Evolutionary conservation across 495 filamentous ascomycete species (phyloP).

Genomic region (Penicillium silybi): DNA sequence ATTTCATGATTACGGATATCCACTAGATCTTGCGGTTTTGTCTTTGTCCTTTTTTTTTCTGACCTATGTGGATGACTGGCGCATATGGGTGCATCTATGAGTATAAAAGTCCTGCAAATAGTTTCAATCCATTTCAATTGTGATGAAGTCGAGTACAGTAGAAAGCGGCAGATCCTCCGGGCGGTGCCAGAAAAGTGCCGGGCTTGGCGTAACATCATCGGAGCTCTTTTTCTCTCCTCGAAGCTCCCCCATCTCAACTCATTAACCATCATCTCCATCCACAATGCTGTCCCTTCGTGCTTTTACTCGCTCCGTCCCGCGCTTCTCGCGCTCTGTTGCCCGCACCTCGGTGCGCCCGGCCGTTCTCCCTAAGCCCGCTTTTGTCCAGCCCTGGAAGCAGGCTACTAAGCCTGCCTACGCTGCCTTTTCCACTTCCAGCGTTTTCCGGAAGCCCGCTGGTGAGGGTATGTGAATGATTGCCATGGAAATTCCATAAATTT

Average conservation of each 20-base stretch:
- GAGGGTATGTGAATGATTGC: slow-evolving; percentile 43
- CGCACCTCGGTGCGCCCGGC: slow-evolving; percentile 47
- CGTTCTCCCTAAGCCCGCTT: slow-evolving; percentile 39
- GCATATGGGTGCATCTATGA: slow-evolving; percentile 20
- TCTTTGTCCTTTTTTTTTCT: slow-evolving; percentile 10
- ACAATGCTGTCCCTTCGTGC: slow-evolving; percentile 76
- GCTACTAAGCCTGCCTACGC: slow-evolving; percentile 53
- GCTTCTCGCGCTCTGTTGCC: slow-evolving; percentile 58
- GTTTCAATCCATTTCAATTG: neutral
- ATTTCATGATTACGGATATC: slow-evolving; percentile 37
- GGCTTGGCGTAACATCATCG: slow-evolving; percentile 43
- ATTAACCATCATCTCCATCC: slow-evolving; percentile 21
- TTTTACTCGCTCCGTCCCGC: slow-evolving; percentile 67
- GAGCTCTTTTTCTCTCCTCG: slow-evolving; percentile 21
- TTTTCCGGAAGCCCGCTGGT: slow-evolving; percentile 52
- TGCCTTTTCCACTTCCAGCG: slow-evolving; percentile 68
- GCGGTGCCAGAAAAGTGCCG: slow-evolving; percentile 14
- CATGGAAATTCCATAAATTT: neutral
- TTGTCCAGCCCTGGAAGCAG: slow-evolving; percentile 49
- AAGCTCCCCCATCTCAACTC: slow-evolving; percentile 16
- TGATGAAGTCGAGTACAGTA: neutral
- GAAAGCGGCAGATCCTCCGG: slow-evolving; percentile 16
- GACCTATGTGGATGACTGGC: slow-evolving; percentile 19
- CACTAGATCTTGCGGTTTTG: slow-evolving; percentile 2
- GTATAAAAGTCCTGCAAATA: neutral